A percentile compares a stretch with the other conserved stretches of the same genome.
These are phyloP conservation scores for Boletus pseudo-olivaceus DNA, from an alignment of 768 basidiomycete species.

Conservation along the genomic window DNA sequence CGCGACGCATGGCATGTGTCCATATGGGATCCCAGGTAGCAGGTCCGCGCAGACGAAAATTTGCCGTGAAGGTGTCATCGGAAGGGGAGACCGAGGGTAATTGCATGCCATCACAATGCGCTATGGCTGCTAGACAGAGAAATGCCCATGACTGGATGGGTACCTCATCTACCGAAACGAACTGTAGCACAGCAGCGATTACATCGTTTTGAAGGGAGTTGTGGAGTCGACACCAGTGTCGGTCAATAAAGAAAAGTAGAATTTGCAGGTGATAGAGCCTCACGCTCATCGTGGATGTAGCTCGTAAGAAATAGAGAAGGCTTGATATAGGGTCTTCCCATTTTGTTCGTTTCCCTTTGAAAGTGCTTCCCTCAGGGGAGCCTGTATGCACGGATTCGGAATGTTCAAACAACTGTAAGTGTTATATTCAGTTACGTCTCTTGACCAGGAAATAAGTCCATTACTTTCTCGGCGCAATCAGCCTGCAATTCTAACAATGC, in stretches of 20 bases:
- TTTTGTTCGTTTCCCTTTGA: constrained; percentile 48
- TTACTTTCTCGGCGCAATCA: constrained; percentile 68
- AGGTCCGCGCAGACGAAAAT: constrained; percentile 11
- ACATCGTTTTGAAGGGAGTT: constrained; percentile 54
- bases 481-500: constrained; percentile 75
- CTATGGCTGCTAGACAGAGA: constrained; percentile 72
- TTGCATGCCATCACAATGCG: constrained; percentile 41
- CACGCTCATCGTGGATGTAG: constrained; percentile 30
- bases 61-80: not conserved
- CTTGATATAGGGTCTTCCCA: constrained; percentile 57
- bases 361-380: constrained; percentile 30
- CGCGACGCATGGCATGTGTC: constrained; percentile 76
- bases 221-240: constrained; percentile 69
- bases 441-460: constrained; percentile 5
- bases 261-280: constrained; percentile 62
- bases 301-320: constrained; percentile 50
- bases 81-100: constrained; percentile 1
- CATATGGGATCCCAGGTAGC: constrained; percentile 79
- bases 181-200: constrained; percentile 50
- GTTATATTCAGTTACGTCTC: not conserved
- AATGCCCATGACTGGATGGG: constrained; percentile 82
- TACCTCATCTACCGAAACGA: constrained; percentile 62
- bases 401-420: constrained; percentile 54
- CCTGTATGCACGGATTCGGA: constrained; percentile 52
- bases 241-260: constrained; percentile 80